Conservation (phyloP, 257 asterid genomes). For the Leptodermis oblonga region DNA sequence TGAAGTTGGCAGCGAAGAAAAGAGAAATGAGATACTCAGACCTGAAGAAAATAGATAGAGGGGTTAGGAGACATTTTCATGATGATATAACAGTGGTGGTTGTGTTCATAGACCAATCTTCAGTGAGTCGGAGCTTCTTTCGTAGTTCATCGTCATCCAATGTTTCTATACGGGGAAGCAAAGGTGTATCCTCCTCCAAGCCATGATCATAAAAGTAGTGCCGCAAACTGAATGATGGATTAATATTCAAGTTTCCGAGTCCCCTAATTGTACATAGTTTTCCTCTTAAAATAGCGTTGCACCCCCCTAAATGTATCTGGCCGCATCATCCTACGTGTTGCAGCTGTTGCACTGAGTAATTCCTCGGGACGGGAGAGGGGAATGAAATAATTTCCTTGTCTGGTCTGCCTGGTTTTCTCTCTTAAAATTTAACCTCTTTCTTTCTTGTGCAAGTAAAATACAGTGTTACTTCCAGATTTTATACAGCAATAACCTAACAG, state of each 20-base stretch:
- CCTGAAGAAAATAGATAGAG: constrained; percentile 79
- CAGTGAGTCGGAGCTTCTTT: constrained; percentile 29
- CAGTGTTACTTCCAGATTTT: not conserved
- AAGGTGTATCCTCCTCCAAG: constrained; percentile 30
- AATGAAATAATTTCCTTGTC: constrained; percentile 1
- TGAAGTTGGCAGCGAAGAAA: constrained; percentile 81
- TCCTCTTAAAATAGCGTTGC: no score
- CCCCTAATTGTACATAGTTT: no score
- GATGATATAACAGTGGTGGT: constrained; percentile 88
- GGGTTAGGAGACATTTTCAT: constrained; percentile 94
- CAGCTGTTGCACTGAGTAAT: no score
- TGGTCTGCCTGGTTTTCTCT: no score
- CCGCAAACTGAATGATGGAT: no score
- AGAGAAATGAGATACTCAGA: constrained; percentile 92
- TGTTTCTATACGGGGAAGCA: constrained; percentile 54
- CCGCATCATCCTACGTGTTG: no score
- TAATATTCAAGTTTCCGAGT: no score
- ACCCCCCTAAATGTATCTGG: no score
- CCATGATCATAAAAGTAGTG: no score
- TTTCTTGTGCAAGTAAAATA: not conserved
- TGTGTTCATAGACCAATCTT: constrained; percentile 51
- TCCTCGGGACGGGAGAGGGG: not conserved
- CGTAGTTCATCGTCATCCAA: constrained; percentile 13
- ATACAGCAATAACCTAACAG: not conserved
- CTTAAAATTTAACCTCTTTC: not conserved